phyloP scores from a whole-genome alignment of 108 stramenopile species.

The Nitzschia palea region DNA sequence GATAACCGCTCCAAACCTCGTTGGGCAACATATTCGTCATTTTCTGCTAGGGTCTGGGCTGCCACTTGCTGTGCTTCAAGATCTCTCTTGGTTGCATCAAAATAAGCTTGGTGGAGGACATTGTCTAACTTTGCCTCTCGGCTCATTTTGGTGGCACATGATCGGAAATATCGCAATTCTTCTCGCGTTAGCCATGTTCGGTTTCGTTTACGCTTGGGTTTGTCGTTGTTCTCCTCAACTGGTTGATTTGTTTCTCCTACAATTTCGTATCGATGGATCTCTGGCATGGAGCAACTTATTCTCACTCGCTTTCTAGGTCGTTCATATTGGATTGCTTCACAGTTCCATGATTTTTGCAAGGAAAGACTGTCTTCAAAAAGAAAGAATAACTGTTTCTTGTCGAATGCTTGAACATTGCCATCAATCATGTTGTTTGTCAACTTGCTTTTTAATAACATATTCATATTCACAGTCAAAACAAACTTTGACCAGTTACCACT shows the following conservation, averaged over 20 bases:
- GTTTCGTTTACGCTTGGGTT: not conserved
- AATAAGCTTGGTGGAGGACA: constrained; percentile 7
- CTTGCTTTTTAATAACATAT: too few relatives aligned
- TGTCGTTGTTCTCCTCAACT: not conserved
- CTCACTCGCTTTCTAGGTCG: constrained; percentile 9
- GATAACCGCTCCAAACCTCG: constrained; percentile 26
- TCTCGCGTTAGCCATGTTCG: constrained; percentile 22
- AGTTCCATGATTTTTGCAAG: too few relatives aligned
- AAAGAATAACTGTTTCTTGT: too few relatives aligned
- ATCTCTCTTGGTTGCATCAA: not conserved
- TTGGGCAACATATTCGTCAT: constrained; percentile 16
- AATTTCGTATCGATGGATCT: constrained; percentile 3
- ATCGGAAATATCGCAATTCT: constrained; percentile 14
- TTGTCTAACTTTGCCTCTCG: not conserved
- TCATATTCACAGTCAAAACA: too few relatives aligned
- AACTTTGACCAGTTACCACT: too few relatives aligned
- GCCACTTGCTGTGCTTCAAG: not conserved
- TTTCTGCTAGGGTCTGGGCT: not conserved
- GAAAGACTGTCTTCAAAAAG: too few relatives aligned
- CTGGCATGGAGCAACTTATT: not conserved
- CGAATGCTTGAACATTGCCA: too few relatives aligned
- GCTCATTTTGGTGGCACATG: constrained; percentile 11
- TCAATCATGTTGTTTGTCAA: too few relatives aligned
- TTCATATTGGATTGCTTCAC: too few relatives aligned
- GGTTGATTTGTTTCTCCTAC: not conserved